A percentile compares a stretch with the other conserved stretches of the same genome.
phyloP scores from a whole-genome alignment of 208 protist genomes.

The Novymonas esmeraldas region DNA sequence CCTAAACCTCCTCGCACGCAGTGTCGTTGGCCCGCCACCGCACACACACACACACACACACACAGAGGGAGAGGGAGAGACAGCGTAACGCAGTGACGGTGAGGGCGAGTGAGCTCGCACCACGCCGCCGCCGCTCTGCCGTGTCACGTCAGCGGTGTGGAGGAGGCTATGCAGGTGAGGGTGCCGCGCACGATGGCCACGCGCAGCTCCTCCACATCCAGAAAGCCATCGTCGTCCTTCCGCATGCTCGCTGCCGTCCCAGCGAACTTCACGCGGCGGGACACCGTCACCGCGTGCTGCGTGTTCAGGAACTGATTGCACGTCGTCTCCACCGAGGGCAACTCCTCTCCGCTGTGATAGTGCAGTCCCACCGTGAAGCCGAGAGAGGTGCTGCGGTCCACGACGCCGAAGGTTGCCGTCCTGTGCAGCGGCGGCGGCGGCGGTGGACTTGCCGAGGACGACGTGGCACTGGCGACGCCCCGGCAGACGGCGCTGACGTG shows the following conservation, averaged over 20 bases:
- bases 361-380: constrained; percentile 53
- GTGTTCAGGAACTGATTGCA: constrained; percentile 38
- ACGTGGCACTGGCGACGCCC: not conserved
- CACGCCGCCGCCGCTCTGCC: not conserved
- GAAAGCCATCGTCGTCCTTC: constrained; percentile 35
- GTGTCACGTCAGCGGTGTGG: not conserved
- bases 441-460: not conserved
- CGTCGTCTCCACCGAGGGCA: constrained; percentile 46
- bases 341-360: constrained; percentile 39
- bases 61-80: not conserved
- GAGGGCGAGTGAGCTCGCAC: not conserved
- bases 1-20: too few relatives aligned
- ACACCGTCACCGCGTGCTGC: constrained; percentile 17
- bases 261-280: constrained; percentile 37
- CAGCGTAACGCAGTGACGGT: too few relatives aligned
- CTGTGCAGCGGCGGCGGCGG: constrained; percentile 1
- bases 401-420: constrained; percentile 42
- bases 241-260: constrained; percentile 19
- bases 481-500: constrained; percentile 30
- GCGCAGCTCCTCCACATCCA: constrained; percentile 32
- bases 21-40: too few relatives aligned
- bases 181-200: constrained; percentile 16
- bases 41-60: not conserved
- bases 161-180: constrained; percentile 34
- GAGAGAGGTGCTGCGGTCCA: constrained; percentile 35